Conservation (phyloP, 1,284 basidiomycete species). For the Chondrostereum purpureum region DNA sequence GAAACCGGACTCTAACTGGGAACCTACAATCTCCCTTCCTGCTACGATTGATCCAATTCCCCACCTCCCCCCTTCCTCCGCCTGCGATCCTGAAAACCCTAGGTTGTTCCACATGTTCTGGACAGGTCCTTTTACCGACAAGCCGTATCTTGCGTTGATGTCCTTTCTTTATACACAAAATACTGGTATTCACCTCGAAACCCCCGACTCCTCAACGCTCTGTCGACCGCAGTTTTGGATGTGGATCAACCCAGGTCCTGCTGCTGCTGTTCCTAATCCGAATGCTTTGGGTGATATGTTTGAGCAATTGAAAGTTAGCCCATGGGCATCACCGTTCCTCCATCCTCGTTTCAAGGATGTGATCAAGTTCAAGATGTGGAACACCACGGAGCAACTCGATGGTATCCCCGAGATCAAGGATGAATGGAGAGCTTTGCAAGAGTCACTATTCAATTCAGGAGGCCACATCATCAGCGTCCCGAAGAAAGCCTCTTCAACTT, state of each 20-base stretch:
- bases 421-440: conserved; percentile 57
- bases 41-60: conserved; percentile 21
- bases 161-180: conserved; percentile 80
- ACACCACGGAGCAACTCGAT: conserved; percentile 77
- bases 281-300: conserved; percentile 58
- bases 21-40: conserved; percentile 26
- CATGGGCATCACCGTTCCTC: conserved; percentile 73
- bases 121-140: conserved; percentile 78
- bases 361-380: conserved; percentile 78
- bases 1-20: conserved; percentile 35
- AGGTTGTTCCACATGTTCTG: conserved; percentile 80
- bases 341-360: conserved; percentile 68
- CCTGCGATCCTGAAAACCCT: conserved; percentile 67
- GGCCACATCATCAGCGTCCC: conserved; percentile 38
- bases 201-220: conserved; percentile 34
- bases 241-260: conserved; percentile 74
- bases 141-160: conserved; percentile 71
- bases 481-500: conserved; percentile 22
- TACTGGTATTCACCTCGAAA: conserved; percentile 56
- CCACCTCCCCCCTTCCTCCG: conserved; percentile 22
- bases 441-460: conserved; percentile 61
- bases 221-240: conserved; percentile 73
- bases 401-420: conserved; percentile 63
- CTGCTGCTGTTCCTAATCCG: conserved; percentile 60
- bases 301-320: conserved; percentile 54